Evolutionary conservation across 345 rosid species (phyloP).

Genomic region (Dipteronia dyeriana): DNA sequence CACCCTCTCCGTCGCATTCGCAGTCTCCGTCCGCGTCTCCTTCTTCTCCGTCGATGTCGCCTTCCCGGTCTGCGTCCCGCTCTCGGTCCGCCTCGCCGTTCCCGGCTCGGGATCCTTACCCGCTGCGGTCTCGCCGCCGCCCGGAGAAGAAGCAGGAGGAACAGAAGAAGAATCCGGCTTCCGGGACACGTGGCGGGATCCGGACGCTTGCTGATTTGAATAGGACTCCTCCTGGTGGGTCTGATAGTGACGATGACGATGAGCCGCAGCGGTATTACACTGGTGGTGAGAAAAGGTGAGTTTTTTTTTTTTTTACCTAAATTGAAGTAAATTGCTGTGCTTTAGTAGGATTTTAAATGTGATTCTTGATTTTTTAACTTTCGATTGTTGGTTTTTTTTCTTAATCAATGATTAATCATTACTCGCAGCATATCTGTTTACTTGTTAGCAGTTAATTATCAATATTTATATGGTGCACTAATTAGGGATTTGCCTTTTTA

Average conservation of each 20-base stretch:
- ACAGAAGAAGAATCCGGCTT: slow-evolving; percentile 35
- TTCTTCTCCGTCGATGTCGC: slow-evolving; percentile 59
- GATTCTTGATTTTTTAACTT: too few species aligned
- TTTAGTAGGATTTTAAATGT: not conserved
- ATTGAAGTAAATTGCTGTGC: not conserved
- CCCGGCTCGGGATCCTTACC: slow-evolving; percentile 49
- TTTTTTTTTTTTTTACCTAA: not conserved
- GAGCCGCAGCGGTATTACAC: slow-evolving; percentile 75
- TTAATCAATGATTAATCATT: too few species aligned
- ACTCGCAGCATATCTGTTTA: too few species aligned
- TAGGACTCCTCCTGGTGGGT: slow-evolving; percentile 40
- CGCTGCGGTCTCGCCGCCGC: slow-evolving; percentile 55
- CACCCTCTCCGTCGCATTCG: slow-evolving; percentile 36
- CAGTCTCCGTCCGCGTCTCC: slow-evolving; percentile 59
- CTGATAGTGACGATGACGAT: slow-evolving; percentile 40
- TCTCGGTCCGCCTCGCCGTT: slow-evolving; percentile 71
- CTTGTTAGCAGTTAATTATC: not conserved
- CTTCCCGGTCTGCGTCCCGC: slow-evolving; percentile 52
- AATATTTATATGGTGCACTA: too few species aligned
- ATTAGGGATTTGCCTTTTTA: too few species aligned
- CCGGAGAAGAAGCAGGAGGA: slow-evolving; percentile 31
- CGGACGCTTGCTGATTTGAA: slow-evolving; percentile 91
- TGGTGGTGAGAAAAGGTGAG: slow-evolving; percentile 84
- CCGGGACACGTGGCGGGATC: slow-evolving; percentile 53
- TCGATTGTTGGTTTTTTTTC: not conserved